Conservation (phyloP, 139 green algal genomes). For the Micractinium conductrix region DNA sequence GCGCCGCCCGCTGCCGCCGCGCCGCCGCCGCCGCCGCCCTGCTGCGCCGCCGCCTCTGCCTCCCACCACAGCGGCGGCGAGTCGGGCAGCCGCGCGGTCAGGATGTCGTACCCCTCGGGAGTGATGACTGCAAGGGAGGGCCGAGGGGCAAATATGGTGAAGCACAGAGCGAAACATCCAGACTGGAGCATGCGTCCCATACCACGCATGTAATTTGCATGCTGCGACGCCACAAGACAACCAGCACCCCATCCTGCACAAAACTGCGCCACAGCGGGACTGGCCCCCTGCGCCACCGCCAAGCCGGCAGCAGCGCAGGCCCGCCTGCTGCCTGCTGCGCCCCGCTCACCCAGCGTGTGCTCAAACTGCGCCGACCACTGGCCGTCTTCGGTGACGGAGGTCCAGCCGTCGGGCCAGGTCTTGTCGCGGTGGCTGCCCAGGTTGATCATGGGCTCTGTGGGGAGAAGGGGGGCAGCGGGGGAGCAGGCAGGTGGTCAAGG, state of each 20-base stretch:
- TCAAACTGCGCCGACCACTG: constrained; percentile 95
- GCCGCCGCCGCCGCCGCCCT: neutral
- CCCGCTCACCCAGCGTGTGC: constrained; percentile 87
- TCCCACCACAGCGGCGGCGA: constrained; percentile 78
- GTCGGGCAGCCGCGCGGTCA: constrained; percentile 76
- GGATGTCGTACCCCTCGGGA: constrained; percentile 77
- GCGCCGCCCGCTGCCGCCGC: neutral
- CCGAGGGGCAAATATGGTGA: too few species aligned
- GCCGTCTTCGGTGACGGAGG: constrained; percentile 90
- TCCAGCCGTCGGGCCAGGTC: constrained; percentile 98
- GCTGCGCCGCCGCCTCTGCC: neutral
- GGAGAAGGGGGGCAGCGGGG: neutral
- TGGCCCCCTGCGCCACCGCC: too few species aligned
- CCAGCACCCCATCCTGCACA: too few species aligned
- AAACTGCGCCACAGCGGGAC: too few species aligned
- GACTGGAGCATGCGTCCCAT: too few species aligned
- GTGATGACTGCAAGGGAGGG: too few species aligned
- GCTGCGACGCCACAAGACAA: too few species aligned
- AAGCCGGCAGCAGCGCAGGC: too few species aligned
- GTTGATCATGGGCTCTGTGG: constrained; percentile 93
- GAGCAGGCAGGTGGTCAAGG: neutral
- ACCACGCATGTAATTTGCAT: too few species aligned
- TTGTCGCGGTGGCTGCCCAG: constrained; percentile 75
- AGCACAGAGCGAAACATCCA: too few species aligned
- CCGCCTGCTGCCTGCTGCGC: too few species aligned